Percentiles rank a stretch among this genome's conserved stretches.
These are phyloP conservation scores for Nymphaea colorata DNA, from an alignment of 164 flowering plant species.

Conservation along the genomic window DNA sequence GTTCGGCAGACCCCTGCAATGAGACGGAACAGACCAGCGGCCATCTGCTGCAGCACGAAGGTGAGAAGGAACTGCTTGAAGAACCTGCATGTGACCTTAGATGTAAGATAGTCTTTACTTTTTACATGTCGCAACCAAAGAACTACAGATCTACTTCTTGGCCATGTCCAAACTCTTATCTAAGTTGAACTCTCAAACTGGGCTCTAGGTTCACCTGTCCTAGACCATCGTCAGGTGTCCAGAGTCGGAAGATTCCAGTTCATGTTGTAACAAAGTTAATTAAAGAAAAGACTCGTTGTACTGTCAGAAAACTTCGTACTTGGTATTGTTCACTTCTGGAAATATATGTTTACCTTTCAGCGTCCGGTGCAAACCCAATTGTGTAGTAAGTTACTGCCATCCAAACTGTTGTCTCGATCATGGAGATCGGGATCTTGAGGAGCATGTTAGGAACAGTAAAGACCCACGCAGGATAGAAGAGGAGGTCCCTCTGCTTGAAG, in stretches of 20 bases:
- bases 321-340: too few species aligned
- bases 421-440: conserved; percentile 40
- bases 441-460: conserved; percentile 69
- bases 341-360: conserved; percentile 21
- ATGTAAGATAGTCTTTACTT: neutral
- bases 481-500: conserved; percentile 44
- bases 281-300: too few species aligned
- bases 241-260: too few species aligned
- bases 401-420: conserved; percentile 40
- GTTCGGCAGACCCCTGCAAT: conserved; percentile 34
- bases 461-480: conserved; percentile 33
- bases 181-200: too few species aligned
- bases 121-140: too few species aligned
- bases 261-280: too few species aligned
- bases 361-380: conserved; percentile 42
- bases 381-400: conserved; percentile 39
- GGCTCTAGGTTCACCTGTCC: too few species aligned
- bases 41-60: conserved; percentile 34
- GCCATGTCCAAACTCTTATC: too few species aligned
- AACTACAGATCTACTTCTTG: too few species aligned
- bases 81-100: conserved; percentile 22
- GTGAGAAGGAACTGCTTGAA: conserved; percentile 36
- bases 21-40: conserved; percentile 36
- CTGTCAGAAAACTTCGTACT: too few species aligned
- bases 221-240: too few species aligned